Evolutionary conservation across 805 yeast species (phyloP).

Genomic region (Candida anglica): DNA sequence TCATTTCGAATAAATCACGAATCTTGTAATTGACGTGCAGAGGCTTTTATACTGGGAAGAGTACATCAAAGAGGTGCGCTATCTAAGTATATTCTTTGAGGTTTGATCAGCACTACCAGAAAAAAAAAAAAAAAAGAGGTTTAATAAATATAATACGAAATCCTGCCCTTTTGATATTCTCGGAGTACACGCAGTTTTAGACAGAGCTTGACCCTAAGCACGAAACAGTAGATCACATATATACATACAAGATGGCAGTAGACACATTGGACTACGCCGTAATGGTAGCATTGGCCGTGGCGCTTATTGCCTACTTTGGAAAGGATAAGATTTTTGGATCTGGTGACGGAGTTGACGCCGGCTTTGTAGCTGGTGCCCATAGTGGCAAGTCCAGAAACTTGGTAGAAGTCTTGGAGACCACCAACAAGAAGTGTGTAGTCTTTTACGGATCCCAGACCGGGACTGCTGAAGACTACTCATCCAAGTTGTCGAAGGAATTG

Average conservation of each 20-base stretch:
- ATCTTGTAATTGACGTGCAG: too few relatives aligned
- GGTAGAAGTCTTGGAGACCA: slow-evolving; percentile 50
- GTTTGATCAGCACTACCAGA: too few relatives aligned
- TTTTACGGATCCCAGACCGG: slow-evolving; percentile 97
- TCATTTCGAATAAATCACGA: too few relatives aligned
- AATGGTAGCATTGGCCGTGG: slow-evolving; percentile 60
- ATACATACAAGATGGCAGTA: slow-evolving; percentile 56
- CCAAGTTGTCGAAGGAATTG: slow-evolving; percentile 85
- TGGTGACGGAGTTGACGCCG: slow-evolving; percentile 21
- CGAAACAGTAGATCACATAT: too few relatives aligned
- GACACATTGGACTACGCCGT: slow-evolving; percentile 73
- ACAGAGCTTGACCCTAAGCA: too few relatives aligned
- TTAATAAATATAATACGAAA: too few relatives aligned
- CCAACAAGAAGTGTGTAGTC: slow-evolving; percentile 72
- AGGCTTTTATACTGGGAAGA: too few relatives aligned
- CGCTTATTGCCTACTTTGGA: slow-evolving; percentile 61
- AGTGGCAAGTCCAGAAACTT: slow-evolving; percentile 52
- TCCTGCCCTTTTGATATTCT: too few relatives aligned
- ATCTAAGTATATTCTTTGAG: too few relatives aligned
- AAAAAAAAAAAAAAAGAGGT: too few relatives aligned
- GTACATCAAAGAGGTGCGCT: too few relatives aligned
- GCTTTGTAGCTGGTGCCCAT: slow-evolving; percentile 20
- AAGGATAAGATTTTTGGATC: slow-evolving; percentile 52
- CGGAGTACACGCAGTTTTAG: too few relatives aligned
- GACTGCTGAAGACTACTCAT: slow-evolving; percentile 95